Evolutionary conservation across 73 alveolate species (phyloP), one percentile per base, ranked within the genome.

Genomic region (Paramecium caudatum): DNA sequence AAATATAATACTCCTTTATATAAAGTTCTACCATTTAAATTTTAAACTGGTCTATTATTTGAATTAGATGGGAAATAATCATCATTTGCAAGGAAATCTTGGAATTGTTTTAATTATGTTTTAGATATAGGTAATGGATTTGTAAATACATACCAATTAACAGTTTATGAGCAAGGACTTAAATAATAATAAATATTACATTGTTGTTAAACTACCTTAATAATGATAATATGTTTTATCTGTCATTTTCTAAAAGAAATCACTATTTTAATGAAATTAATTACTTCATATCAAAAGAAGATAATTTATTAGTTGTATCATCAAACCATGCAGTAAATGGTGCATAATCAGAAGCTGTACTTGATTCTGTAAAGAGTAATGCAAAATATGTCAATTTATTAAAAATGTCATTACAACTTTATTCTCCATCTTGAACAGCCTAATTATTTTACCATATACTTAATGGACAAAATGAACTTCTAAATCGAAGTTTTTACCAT

Each of bases 81-180:
- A 37, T 37, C 45, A 37, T 39, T 43, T 15, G 49, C 68, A n/a
- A 41, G 25, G 19, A 45, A 23, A 16, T 23, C 68, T 74, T 37
- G 1, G 46, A 74, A 74, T 19, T 74, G 3, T 12, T 74, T 74
- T 5, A 41, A 7, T 41, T 74, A 43, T 17, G 88, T 6, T 19
- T 16, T 39, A 3, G 88, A 37, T 13, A 41, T n/a, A 4, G 69
- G 69, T 25, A 74, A 43, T 1, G 46, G 43, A 12, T 45, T 15
- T 17, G 88, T 19, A 37, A 74, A 74, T n/a, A 74, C 88, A 74
- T 74, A 74, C 88, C 88, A 74, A 74, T 74, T 74, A 2, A 74
- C 88, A 16, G 87, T 70, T 70, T 70, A 70, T 5, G 87, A 70
- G 9, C 87, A 70, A 36, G 88, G 88, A 27, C 46, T 55, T 23